phyloP scores from a whole-genome alignment of 139 green algal genomes.

The Tetraselmis chui region DNA sequence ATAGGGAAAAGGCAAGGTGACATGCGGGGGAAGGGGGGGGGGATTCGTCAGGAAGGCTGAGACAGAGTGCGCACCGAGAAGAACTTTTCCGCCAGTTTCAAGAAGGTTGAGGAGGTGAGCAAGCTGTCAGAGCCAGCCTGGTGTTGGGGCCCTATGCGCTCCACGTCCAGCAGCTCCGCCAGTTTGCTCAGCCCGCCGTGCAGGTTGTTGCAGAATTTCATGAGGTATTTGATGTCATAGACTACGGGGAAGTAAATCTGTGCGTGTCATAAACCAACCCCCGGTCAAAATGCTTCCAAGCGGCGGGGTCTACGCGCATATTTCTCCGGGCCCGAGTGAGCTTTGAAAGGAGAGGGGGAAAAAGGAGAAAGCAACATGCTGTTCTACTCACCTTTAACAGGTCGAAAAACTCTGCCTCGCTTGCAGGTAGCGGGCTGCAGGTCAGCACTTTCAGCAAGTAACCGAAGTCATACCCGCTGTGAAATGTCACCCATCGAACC shows the following conservation, averaged over 20 bases:
- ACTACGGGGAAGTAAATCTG: constrained; percentile 91
- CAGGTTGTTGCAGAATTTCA: constrained; percentile 90
- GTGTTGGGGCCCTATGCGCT: constrained; percentile 91
- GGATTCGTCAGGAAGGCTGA: no score
- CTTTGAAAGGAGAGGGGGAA: no score
- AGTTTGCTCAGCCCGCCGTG: constrained; percentile 96
- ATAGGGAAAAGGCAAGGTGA: no score
- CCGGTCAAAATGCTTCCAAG: not conserved
- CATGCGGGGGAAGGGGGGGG: no score
- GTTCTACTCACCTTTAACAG: constrained; percentile 54
- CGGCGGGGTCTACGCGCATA: no score
- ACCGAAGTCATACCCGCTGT: constrained; percentile 96
- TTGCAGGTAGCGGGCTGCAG: constrained; percentile 68
- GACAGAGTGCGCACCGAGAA: no score
- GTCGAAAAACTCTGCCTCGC: constrained; percentile 92
- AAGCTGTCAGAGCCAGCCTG: constrained; percentile 89
- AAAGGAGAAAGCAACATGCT: not conserved
- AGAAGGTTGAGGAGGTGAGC: constrained; percentile 84
- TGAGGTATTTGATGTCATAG: constrained; percentile 99
- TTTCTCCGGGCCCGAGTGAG: no score
- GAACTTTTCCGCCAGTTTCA: constrained; percentile 78
- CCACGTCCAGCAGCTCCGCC: constrained; percentile 87
- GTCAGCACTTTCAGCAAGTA: constrained; percentile 98
- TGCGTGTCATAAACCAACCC: not conserved
- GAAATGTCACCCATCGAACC: constrained; percentile 84